A percentile compares a stretch with the other conserved stretches of the same genome.
Conservation (phyloP, 257 asterid genomes). For the Nicotiana otophora region DNA sequence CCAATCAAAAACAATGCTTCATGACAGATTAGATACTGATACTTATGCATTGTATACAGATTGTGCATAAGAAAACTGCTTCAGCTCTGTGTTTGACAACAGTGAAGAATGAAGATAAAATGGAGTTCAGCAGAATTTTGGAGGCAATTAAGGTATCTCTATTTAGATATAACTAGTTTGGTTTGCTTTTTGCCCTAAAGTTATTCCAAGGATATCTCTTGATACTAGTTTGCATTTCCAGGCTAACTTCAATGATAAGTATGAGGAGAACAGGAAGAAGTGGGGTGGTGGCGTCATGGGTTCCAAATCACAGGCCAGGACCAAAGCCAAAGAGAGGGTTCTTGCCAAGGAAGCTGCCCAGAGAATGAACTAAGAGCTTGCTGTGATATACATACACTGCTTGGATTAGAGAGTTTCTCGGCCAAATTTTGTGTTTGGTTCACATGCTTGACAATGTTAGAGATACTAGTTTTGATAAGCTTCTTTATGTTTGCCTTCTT, state of each 20-base stretch:
- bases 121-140: conserved; percentile 35
- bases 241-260: conserved; percentile 49
- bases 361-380: conserved; percentile 20
- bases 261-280: conserved; percentile 35
- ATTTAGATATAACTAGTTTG: not conserved
- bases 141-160: conserved; percentile 41
- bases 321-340: conserved; percentile 41
- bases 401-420: not conserved
- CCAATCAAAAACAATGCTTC: not conserved
- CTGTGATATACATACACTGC: not conserved
- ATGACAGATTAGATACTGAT: not conserved
- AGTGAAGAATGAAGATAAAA: conserved; percentile 43
- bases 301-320: conserved; percentile 40
- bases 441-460: not conserved
- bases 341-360: conserved; percentile 43
- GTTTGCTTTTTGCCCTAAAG: not conserved
- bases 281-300: conserved; percentile 54
- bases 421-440: not conserved
- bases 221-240: conserved; percentile 1
- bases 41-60: conserved; percentile 7
- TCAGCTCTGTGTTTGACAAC: conserved; percentile 38
- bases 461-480: not conserved
- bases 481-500: not conserved
- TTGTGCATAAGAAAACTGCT: conserved; percentile 41
- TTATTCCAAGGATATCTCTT: not conserved